phyloP scores from a whole-genome alignment of 345 rosid species.

The Ailanthus altissimus region DNA sequence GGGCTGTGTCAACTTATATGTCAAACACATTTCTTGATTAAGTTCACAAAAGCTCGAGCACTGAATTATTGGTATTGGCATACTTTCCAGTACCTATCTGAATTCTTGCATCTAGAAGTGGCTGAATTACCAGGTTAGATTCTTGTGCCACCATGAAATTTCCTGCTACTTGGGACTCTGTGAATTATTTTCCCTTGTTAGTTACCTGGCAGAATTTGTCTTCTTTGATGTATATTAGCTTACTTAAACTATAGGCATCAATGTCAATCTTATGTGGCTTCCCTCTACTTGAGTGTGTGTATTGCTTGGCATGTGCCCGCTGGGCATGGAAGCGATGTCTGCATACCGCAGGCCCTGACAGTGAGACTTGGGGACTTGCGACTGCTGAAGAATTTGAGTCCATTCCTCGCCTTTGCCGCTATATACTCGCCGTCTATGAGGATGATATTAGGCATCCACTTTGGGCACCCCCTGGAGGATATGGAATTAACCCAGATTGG shows the following conservation, averaged over 20 bases:
- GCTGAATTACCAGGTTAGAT: slow-evolving; percentile 7
- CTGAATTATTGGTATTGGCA: neutral
- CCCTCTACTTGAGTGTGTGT: slow-evolving; percentile 89
- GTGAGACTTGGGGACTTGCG: slow-evolving; percentile 89
- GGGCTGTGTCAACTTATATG: neutral
- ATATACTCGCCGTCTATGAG: slow-evolving; percentile 88
- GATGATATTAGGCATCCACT: slow-evolving; percentile 77
- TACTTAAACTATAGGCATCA: slow-evolving; percentile 13
- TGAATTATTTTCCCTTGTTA: slow-evolving; percentile 4
- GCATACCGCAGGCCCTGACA: slow-evolving; percentile 87
- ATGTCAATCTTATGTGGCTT: slow-evolving; percentile 88
- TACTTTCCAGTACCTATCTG: neutral
- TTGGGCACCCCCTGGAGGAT: slow-evolving; percentile 92
- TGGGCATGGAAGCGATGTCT: slow-evolving; percentile 98
- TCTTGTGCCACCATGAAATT: neutral
- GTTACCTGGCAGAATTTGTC: slow-evolving; percentile 13
- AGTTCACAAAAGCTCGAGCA: neutral
- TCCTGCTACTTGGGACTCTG: neutral
- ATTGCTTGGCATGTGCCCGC: slow-evolving; percentile 93
- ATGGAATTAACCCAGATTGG: slow-evolving; percentile 78
- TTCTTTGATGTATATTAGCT: slow-evolving; percentile 8
- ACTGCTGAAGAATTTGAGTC: slow-evolving; percentile 85
- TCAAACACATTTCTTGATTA: neutral
- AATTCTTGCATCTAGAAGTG: neutral
- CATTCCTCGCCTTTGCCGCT: slow-evolving; percentile 83